These are phyloP conservation scores for Gossypium rotundifolium DNA, from an alignment of 345 rosid species.

Conservation along the genomic window DNA sequence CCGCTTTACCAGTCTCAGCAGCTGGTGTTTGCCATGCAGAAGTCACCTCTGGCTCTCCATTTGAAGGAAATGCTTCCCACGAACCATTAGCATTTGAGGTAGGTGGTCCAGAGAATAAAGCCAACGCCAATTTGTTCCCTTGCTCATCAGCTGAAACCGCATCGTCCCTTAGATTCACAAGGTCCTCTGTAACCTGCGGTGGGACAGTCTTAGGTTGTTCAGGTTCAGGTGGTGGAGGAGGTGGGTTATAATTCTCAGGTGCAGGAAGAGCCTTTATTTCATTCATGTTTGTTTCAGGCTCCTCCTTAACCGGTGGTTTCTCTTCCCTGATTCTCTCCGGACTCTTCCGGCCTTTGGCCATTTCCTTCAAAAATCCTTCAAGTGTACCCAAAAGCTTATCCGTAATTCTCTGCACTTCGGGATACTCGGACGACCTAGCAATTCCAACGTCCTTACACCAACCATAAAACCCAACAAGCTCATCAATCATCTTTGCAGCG, in stretches of 20 bases:
- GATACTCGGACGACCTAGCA: constrained; percentile 86
- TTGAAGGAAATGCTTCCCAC: constrained; percentile 79
- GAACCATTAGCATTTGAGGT: constrained; percentile 45
- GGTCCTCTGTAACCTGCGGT: constrained; percentile 49
- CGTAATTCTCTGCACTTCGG: constrained; percentile 83
- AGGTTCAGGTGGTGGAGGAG: constrained; percentile 43
- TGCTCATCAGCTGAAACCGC: constrained; percentile 72
- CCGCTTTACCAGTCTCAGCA: constrained; percentile 78
- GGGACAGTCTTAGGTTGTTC: constrained; percentile 36
- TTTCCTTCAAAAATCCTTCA: constrained; percentile 79
- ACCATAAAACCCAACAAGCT: constrained; percentile 56
- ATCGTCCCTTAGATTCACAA: constrained; percentile 77
- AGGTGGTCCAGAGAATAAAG: constrained; percentile 61
- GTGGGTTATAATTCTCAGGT: constrained; percentile 55
- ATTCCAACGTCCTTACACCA: constrained; percentile 90
- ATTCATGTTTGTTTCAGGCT: constrained; percentile 50
- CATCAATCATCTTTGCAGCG: constrained; percentile 82
- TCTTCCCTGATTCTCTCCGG: constrained; percentile 49
- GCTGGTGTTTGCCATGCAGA: constrained; percentile 85
- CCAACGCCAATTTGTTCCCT: constrained; percentile 80
- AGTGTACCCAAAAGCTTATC: constrained; percentile 58
- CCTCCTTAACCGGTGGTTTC: constrained; percentile 41
- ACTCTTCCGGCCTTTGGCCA: constrained; percentile 56
- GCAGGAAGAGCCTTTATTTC: constrained; percentile 68
- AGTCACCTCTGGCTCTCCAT: constrained; percentile 48